phyloP scores from a whole-genome alignment of 345 rosid genomes.

The Rhodamnia rubescens region DNA sequence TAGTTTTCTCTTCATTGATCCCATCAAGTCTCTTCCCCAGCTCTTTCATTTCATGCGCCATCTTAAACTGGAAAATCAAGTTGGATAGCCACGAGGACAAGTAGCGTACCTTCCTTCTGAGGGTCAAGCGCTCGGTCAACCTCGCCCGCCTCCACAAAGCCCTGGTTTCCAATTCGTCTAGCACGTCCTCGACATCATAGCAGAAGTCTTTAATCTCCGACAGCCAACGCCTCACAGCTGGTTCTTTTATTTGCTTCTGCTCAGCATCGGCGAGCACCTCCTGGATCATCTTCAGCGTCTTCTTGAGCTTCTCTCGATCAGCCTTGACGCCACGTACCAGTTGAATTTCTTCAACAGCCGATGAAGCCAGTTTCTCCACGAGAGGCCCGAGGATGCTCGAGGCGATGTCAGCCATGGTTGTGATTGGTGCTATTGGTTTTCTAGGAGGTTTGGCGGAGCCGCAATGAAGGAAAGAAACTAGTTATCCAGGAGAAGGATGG shows the following conservation, averaged over 20 bases:
- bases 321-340: background rate
- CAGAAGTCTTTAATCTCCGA: constrained; percentile 1
- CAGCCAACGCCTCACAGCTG: background rate
- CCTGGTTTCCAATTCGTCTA: constrained; percentile 6
- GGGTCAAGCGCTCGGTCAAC: background rate
- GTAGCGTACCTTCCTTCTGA: constrained; percentile 1
- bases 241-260: background rate
- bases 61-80: background rate
- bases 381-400: background rate
- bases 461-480: background rate
- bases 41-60: background rate
- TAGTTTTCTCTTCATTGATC: background rate
- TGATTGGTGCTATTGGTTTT: background rate
- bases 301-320: background rate
- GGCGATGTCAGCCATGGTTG: background rate
- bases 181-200: constrained; percentile 7
- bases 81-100: background rate
- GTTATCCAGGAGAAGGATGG: background rate
- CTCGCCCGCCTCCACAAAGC: background rate
- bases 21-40: background rate
- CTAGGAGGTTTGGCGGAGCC: background rate
- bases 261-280: constrained; percentile 4
- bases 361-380: background rate
- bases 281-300: background rate
- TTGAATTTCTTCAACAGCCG: background rate